A percentile compares a stretch with the other conserved stretches of the same genome.
Conservation (phyloP, 2,329 filamentous ascomycete genomes). For the Aspergillus latus region DNA sequence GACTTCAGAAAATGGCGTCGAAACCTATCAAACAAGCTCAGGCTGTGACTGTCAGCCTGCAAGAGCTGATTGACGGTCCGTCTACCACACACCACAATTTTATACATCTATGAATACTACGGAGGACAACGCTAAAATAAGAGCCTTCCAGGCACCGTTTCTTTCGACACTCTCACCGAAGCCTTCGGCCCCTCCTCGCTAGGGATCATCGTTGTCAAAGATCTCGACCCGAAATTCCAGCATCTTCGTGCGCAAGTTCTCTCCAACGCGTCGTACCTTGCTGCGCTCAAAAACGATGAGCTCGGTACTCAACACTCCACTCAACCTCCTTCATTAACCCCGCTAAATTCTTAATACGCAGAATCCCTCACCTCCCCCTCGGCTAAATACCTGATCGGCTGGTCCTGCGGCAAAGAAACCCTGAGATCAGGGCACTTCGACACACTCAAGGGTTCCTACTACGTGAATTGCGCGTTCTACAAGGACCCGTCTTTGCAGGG, state of each 20-base stretch:
- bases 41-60: slow-evolving; percentile 50
- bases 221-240: slow-evolving; percentile 71
- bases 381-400: slow-evolving; percentile 63
- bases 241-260: slow-evolving; percentile 72
- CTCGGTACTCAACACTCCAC: slow-evolving; percentile 56
- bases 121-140: not conserved
- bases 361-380: slow-evolving; percentile 44
- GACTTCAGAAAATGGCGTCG: slow-evolving; percentile 17
- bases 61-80: slow-evolving; percentile 50
- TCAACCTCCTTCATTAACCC: not conserved
- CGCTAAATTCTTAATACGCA: slow-evolving; percentile 15
- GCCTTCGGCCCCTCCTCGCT: slow-evolving; percentile 90
- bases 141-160: slow-evolving; percentile 35
- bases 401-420: slow-evolving; percentile 65
- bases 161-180: slow-evolving; percentile 49
- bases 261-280: slow-evolving; percentile 86
- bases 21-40: slow-evolving; percentile 31
- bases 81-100: not conserved
- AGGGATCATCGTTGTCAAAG: slow-evolving; percentile 90
- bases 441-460: slow-evolving; percentile 64
- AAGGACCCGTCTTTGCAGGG: slow-evolving; percentile 39
- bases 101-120: not conserved
- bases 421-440: slow-evolving; percentile 62
- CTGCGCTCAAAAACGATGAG: slow-evolving; percentile 69
- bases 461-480: slow-evolving; percentile 61